phyloP scores from a whole-genome alignment of 495 filamentous ascomycete species.

The Neurospora intermedia region DNA sequence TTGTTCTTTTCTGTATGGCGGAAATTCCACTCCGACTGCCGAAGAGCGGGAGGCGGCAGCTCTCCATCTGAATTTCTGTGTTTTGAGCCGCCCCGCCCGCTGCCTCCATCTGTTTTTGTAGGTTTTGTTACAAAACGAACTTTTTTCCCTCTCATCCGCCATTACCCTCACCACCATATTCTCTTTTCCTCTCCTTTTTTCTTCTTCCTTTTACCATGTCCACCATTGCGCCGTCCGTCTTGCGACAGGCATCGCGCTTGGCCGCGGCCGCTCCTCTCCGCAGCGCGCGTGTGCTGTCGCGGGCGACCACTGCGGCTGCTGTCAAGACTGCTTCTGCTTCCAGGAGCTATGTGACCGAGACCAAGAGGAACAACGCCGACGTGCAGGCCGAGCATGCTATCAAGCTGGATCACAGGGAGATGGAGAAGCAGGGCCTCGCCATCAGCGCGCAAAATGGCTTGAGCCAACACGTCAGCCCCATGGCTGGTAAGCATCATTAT shows the following conservation, averaged over 20 bases:
- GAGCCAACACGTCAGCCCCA: constrained; percentile 58
- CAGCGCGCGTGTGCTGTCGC: constrained; percentile 30
- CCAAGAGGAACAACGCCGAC: constrained; percentile 67
- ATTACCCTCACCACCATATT: background rate
- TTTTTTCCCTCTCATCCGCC: constrained; percentile 4
- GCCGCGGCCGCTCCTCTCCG: constrained; percentile 44
- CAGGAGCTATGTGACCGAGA: constrained; percentile 75
- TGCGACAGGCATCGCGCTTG: constrained; percentile 70
- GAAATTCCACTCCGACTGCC: background rate
- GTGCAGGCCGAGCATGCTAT: constrained; percentile 75
- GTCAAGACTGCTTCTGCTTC: constrained; percentile 13
- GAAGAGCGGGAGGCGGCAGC: background rate
- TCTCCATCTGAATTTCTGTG: background rate
- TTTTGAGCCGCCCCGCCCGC: background rate
- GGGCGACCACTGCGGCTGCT: constrained; percentile 26
- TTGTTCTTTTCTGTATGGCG: background rate
- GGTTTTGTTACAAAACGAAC: background rate
- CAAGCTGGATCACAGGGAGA: constrained; percentile 70
- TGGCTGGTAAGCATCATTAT: constrained; percentile 45
- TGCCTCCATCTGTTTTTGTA: background rate
- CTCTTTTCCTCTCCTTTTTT: background rate
- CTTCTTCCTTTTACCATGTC: constrained; percentile 45
- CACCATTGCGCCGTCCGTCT: constrained; percentile 54
- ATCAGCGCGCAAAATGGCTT: constrained; percentile 46
- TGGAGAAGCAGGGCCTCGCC: constrained; percentile 59